Percentiles rank a stretch among this genome's conserved stretches.
Evolutionary conservation across 345 rosid species (phyloP).

Genomic region (Clarkia xantiana): DNA sequence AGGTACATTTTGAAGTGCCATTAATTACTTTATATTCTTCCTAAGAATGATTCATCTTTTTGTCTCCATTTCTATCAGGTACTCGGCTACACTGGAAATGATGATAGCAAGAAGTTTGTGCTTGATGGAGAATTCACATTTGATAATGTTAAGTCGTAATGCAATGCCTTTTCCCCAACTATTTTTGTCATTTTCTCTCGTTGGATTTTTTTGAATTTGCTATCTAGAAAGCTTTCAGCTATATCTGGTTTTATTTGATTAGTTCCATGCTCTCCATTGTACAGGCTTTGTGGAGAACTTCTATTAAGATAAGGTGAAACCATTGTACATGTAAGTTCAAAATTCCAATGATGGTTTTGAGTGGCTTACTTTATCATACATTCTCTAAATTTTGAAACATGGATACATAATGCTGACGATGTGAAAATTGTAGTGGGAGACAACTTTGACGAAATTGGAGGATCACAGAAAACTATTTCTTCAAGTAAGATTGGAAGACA

Average conservation of each 20-base stretch:
- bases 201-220: conserved; percentile 2
- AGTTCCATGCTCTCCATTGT: neutral
- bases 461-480: conserved; percentile 76
- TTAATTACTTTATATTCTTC: neutral
- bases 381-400: conserved; percentile 12
- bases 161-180: conserved; percentile 2
- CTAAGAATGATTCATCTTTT: neutral
- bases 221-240: neutral
- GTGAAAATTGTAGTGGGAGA: conserved; percentile 90
- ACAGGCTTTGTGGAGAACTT: conserved; percentile 58
- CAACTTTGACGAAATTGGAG: conserved; percentile 71
- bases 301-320: conserved; percentile 67
- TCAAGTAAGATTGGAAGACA: conserved; percentile 85
- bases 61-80: conserved; percentile 24
- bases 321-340: conserved; percentile 55
- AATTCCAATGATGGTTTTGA: conserved; percentile 3
- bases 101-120: conserved; percentile 54
- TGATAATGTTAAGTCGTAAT: conserved; percentile 48
- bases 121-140: conserved; percentile 54
- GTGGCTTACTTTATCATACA: neutral
- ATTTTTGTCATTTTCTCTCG: conserved; percentile 1
- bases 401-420: conserved; percentile 71
- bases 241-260: neutral
- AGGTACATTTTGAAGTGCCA: conserved; percentile 21
- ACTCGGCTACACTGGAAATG: conserved; percentile 80